Base-by-base conservation (phyloP, 2,329 filamentous ascomycete genomes). In the Nectriaceae sp. region DNA sequence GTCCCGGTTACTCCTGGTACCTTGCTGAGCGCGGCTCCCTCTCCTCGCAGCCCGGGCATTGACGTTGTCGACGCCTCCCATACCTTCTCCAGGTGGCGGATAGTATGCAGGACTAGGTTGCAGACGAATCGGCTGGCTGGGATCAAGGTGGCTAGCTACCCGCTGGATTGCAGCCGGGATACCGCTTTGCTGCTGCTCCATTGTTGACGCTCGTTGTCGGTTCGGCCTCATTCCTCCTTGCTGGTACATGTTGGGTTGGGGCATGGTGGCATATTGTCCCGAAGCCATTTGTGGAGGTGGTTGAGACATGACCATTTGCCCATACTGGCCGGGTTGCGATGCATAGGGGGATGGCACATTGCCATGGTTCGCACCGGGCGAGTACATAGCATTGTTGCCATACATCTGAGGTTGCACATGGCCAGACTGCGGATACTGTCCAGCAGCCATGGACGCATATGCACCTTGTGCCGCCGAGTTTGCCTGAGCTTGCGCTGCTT, bases 21-120 rank as follows among this genome's bases (percentile, higher is more conserved):
- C 73, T 64, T 82, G 79, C 57, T 85, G 82, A 39, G 82, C 80
- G 47, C 91, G 81, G 65, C 90, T 93, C 38, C 89, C 88, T 66
- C 92, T 82, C 62, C 91, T 82, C 36, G 88, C 83, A 22, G 87
- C 70, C 73, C 81, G 68, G 46, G 74, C 68, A 40, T 77, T 64
- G 20, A 83, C 75, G 49, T 80, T 82, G 41, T 85, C 80, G 52
- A 89, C 82, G 8, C 77, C 73, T 18, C 83, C 79, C 61, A 90
- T 85, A 10, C 90, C 89, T 56, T 97, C 93, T 5, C 88, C 85
- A 2, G 93, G 89, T 18, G 94, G 94, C 11, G 94, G 94, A 62
- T 97, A 99, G 70, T 99, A 99, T 2, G 94, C 94, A 4, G 94
- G 94, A 60, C 91, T 97, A 3, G 94, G 94, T 66, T 99, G 94